Evolutionary conservation across 2,329 filamentous ascomycete species (phyloP), one percentile per base, ranked within the genome.

Genomic region (Boeremia exigua): DNA sequence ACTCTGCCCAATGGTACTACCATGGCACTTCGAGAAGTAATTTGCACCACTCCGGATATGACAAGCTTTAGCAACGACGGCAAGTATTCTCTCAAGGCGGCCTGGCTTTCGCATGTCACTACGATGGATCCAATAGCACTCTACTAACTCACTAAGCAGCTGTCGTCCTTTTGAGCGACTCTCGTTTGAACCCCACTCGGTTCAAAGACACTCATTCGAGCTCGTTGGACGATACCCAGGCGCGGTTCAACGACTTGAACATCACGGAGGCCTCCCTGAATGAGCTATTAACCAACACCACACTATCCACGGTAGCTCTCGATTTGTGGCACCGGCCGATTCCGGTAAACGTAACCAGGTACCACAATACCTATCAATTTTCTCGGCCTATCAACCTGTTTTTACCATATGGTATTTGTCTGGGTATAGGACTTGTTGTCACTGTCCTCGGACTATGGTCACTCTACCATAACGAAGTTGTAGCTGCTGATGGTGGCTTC

Each of bases 261-360:
- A 19, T 38, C 6, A 23, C 7, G 3, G 15, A 19, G 15, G 15
- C 7, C 1, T 3, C 12, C 5, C 6, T 23, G 2, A 46, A 46
- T 5, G 23, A 46, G 25, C 30, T 46, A 3, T 12, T 46, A 4
- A 27, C n/a, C 0, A 36, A 46, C 19, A 17, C 3, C 6, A 36
- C 43, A 4, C 27, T 46, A 14, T 28, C 12, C 6, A 14, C 6
- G 12, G 6, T 46, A 4, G 17, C 32, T 3, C 43, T 36, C 6
- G 23, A 36, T n/a, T 36, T 8, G 2, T 2, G 1, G 1, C 15
- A n/a, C 3, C 9, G 6, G 4, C 2, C 2, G 0, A 15, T 36
- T 2, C 23, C 6, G 2, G 43, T 19, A 3, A 27, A 14, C 1
- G 10, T 8, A 3, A n/a, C 11, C 1, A 17, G 19, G 11, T 4